phyloP scores from a whole-genome alignment of 1,139 yeast genomes.

The Pichia sp. region DNA sequence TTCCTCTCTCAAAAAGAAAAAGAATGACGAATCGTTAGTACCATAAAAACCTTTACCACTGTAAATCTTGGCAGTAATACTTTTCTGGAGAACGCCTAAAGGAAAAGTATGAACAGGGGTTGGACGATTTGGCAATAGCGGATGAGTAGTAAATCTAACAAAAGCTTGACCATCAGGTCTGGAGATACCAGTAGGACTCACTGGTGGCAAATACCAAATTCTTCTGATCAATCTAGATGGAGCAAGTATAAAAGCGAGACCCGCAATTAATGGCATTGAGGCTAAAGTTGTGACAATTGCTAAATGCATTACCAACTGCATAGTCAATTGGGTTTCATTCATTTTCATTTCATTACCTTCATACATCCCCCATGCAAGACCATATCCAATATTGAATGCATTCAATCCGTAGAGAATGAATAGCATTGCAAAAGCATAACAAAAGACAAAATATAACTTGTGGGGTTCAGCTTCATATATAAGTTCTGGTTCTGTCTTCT shows the following conservation, averaged over 20 bases:
- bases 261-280: slow-evolving; percentile 37
- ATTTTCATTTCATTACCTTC: slow-evolving; percentile 51
- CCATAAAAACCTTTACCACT: slow-evolving; percentile 87
- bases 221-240: slow-evolving; percentile 72
- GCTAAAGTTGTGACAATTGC: slow-evolving; percentile 45
- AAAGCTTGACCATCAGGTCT: slow-evolving; percentile 36
- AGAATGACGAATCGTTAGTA: slow-evolving; percentile 70
- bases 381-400: slow-evolving; percentile 54
- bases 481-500: slow-evolving; percentile 61
- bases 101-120: slow-evolving; percentile 74
- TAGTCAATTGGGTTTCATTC: slow-evolving; percentile 24
- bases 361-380: slow-evolving; percentile 53
- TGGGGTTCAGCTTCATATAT: slow-evolving; percentile 84
- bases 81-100: slow-evolving; percentile 49
- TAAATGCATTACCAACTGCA: slow-evolving; percentile 29
- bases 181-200: slow-evolving; percentile 23
- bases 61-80: slow-evolving; percentile 65
- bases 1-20: slow-evolving; percentile 64
- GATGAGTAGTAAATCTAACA: slow-evolving; percentile 66
- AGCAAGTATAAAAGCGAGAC: slow-evolving; percentile 42
- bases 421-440: slow-evolving; percentile 65
- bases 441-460: slow-evolving; percentile 63
- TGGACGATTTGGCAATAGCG: slow-evolving; percentile 71
- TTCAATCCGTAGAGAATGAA: slow-evolving; percentile 63
- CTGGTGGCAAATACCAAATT: slow-evolving; percentile 65